Evolutionary conservation across 805 yeast species (phyloP).

Genomic region (Cyberlindnera subsufficiens): DNA sequence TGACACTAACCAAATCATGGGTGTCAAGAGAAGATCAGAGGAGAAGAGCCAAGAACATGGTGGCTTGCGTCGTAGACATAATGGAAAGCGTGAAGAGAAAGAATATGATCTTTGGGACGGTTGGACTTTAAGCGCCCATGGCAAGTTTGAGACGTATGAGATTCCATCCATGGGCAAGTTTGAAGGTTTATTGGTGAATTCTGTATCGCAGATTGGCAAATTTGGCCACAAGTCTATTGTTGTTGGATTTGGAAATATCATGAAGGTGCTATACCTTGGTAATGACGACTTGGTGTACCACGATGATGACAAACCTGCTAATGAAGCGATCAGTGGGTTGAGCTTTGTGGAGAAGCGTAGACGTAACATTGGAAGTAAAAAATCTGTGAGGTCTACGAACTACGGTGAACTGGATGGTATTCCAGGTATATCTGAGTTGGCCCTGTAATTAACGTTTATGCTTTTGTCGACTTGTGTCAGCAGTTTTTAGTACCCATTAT

Average conservation of each 20-base stretch:
- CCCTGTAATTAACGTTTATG: constrained; percentile 3
- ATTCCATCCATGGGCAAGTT: constrained; percentile 41
- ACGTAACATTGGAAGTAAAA: constrained; percentile 23
- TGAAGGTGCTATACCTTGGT: constrained; percentile 72
- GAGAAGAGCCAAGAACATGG: constrained; percentile 11
- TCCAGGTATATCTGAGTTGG: constrained; percentile 20
- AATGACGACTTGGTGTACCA: constrained; percentile 65
- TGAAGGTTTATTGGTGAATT: constrained; percentile 43
- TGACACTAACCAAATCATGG: constrained; percentile 72
- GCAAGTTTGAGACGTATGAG: constrained; percentile 52
- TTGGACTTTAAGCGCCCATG: constrained; percentile 68
- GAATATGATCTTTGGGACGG: constrained; percentile 66
- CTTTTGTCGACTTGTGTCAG: neutral
- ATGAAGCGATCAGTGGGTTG: constrained; percentile 40
- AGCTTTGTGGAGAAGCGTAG: constrained; percentile 47
- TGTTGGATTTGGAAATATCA: constrained; percentile 65
- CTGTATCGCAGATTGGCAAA: constrained; percentile 55
- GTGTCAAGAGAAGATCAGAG: constrained; percentile 26
- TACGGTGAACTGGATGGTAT: constrained; percentile 19
- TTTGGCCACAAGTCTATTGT: constrained; percentile 78
- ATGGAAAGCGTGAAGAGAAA: constrained; percentile 10
- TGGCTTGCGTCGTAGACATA: constrained; percentile 13
- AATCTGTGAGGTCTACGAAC: constrained; percentile 11
- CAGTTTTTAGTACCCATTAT: no score
- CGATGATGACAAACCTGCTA: constrained; percentile 38